Evolutionary conservation across 164 flowering plant genomes (phyloP).

Genomic region (Akebia trifoliata): DNA sequence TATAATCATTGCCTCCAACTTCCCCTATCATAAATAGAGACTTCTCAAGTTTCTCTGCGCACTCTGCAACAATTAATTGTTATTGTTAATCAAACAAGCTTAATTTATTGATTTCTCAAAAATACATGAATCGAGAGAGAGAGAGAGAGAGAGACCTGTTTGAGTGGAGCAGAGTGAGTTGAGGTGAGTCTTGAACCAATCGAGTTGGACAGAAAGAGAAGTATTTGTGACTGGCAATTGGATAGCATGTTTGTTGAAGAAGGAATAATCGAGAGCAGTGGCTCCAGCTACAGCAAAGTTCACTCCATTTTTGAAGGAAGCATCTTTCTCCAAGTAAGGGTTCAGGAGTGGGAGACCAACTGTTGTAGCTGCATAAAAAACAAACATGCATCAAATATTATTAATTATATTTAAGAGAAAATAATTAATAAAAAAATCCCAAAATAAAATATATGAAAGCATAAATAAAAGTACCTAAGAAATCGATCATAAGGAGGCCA

Average conservation of each 20-base stretch:
- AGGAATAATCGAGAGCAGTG: constrained; percentile 2
- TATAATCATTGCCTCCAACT: constrained; percentile 38
- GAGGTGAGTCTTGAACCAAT: constrained; percentile 11
- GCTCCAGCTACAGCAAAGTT: constrained; percentile 14
- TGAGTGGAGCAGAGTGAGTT: neutral
- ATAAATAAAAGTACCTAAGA: constrained; percentile 8
- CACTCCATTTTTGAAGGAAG: constrained; percentile 1
- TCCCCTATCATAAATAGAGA: constrained; percentile 35
- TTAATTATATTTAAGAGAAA: neutral
- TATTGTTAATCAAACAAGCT: neutral
- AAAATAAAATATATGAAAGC: neutral
- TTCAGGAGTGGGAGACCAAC: constrained; percentile 12
- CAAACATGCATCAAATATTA: neutral
- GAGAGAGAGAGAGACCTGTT: constrained; percentile 1
- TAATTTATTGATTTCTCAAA: neutral
- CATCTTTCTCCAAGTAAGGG: neutral
- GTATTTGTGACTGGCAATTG: neutral
- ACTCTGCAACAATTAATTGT: constrained; percentile 12
- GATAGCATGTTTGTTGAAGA: neutral
- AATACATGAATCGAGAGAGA: too few relatives aligned
- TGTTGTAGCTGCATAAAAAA: constrained; percentile 9
- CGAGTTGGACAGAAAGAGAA: constrained; percentile 12
- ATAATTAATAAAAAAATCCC: neutral
- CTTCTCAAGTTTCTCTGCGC: constrained; percentile 9
- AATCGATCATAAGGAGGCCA: constrained; percentile 15